These are phyloP conservation scores for Candida glaebosa DNA, from an alignment of 805 yeast species.

Conservation along the genomic window DNA sequence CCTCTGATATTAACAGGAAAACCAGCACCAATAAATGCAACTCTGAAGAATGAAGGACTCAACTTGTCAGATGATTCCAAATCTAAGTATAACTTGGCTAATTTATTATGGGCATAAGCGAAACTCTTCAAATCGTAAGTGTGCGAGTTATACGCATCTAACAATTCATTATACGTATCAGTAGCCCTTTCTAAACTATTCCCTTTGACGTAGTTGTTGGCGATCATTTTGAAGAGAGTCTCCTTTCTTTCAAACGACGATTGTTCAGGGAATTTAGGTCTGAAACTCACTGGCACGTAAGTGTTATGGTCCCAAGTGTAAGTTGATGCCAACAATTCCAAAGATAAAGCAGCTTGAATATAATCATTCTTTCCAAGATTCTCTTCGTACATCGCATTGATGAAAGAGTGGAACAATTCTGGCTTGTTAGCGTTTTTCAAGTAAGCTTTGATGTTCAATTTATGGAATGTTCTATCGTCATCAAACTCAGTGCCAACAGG, in stretches of 20 bases:
- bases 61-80: slow-evolving; percentile 68
- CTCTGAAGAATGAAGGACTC: slow-evolving; percentile 75
- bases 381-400: slow-evolving; percentile 68
- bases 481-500: slow-evolving; percentile 83
- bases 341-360: slow-evolving; percentile 80
- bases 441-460: slow-evolving; percentile 70
- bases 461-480: slow-evolving; percentile 80
- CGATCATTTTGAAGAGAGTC: slow-evolving; percentile 63
- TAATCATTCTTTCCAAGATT: slow-evolving; percentile 57
- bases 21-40: slow-evolving; percentile 78
- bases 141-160: slow-evolving; percentile 66
- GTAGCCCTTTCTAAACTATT: slow-evolving; percentile 76
- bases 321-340: slow-evolving; percentile 73
- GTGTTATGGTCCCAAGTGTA: slow-evolving; percentile 68
- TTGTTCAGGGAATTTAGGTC: slow-evolving; percentile 78
- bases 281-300: slow-evolving; percentile 50
- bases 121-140: slow-evolving; percentile 76
- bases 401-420: slow-evolving; percentile 74
- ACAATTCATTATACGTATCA: slow-evolving; percentile 70
- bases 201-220: slow-evolving; percentile 66
- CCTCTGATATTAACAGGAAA: slow-evolving; percentile 77
- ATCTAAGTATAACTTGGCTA: slow-evolving; percentile 64
- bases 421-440: slow-evolving; percentile 76
- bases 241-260: slow-evolving; percentile 80
- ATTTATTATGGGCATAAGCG: slow-evolving; percentile 63